These are phyloP conservation scores for Geosmithia morbida DNA, from an alignment of 2,329 filamentous ascomycete genomes.

Conservation along the genomic window DNA sequence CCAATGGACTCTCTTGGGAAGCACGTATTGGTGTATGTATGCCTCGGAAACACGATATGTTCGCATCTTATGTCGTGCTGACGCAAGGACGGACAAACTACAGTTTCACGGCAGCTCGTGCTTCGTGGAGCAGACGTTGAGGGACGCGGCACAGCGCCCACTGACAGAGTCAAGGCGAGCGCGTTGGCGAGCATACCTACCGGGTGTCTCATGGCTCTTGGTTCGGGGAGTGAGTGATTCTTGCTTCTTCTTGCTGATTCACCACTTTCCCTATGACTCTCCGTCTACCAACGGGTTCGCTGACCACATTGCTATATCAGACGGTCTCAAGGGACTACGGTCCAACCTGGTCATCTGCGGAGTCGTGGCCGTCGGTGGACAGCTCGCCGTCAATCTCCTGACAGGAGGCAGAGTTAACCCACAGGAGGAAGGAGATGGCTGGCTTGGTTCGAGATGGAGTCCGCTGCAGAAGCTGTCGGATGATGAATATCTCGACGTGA, in stretches of 20 bases:
- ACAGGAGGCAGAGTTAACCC: conserved; percentile 9
- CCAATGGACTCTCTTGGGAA: conserved; percentile 70
- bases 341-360: conserved; percentile 27
- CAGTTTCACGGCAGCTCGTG: conserved; percentile 33
- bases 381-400: conserved; percentile 19
- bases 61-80: background rate
- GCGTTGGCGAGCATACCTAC: conserved; percentile 45
- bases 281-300: background rate
- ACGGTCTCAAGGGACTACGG: background rate
- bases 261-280: background rate
- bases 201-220: conserved; percentile 1
- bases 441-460: conserved; percentile 50
- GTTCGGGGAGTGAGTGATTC: background rate
- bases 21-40: conserved; percentile 54
- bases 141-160: conserved; percentile 30
- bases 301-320: background rate
- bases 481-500: conserved; percentile 55
- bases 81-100: conserved; percentile 3
- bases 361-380: conserved; percentile 22
- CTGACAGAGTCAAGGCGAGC: conserved; percentile 53
- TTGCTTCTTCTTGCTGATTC: background rate
- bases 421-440: conserved; percentile 26
- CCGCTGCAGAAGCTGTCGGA: conserved; percentile 58
- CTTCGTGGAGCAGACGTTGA: conserved; percentile 33
- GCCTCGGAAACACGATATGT: background rate